Percentiles rank a stretch among this genome's conserved stretches.
These are phyloP conservation scores for Porcisia hertigi DNA, from an alignment of 208 protist genomes.

Conservation along the genomic window DNA sequence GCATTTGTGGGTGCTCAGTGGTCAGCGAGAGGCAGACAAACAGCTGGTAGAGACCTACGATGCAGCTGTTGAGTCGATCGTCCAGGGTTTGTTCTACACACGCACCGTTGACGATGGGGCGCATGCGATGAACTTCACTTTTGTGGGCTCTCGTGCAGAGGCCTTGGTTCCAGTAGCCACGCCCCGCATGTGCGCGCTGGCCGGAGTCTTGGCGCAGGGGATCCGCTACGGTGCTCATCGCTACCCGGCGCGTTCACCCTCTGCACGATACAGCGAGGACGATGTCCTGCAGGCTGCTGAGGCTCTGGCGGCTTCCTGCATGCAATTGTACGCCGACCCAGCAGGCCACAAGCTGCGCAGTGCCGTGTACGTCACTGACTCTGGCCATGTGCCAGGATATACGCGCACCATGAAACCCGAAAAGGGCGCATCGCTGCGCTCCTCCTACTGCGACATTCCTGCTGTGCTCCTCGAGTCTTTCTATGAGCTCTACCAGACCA, in stretches of 20 bases:
- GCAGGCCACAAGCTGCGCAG: constrained; percentile 12
- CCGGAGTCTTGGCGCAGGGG: constrained; percentile 29
- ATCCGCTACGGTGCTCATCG: constrained; percentile 35
- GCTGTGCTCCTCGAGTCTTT: constrained; percentile 33
- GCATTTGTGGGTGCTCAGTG: constrained; percentile 31
- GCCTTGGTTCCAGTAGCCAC: constrained; percentile 19
- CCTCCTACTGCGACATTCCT: constrained; percentile 23
- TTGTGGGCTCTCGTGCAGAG: constrained; percentile 22
- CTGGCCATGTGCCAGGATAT: constrained; percentile 14
- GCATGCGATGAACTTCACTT: constrained; percentile 37
- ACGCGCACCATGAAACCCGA: too few relatives aligned
- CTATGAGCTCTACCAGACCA: constrained; percentile 41
- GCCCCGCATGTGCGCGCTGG: constrained; percentile 29
- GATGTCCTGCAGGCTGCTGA: constrained; percentile 38
- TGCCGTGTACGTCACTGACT: constrained; percentile 20
- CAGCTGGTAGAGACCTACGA: constrained; percentile 28
- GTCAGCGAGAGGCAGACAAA: constrained; percentile 6
- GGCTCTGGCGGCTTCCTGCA: constrained; percentile 48
- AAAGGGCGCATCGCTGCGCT: neutral
- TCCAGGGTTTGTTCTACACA: constrained; percentile 30
- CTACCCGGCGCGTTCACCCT: constrained; percentile 2
- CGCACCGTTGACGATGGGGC: constrained; percentile 13
- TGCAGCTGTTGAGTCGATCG: constrained; percentile 12
- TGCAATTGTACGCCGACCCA: constrained; percentile 34
- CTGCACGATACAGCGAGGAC: constrained; percentile 16